phyloP scores from a whole-genome alignment of 2,329 filamentous ascomycete genomes.

The Didymella exigua region DNA sequence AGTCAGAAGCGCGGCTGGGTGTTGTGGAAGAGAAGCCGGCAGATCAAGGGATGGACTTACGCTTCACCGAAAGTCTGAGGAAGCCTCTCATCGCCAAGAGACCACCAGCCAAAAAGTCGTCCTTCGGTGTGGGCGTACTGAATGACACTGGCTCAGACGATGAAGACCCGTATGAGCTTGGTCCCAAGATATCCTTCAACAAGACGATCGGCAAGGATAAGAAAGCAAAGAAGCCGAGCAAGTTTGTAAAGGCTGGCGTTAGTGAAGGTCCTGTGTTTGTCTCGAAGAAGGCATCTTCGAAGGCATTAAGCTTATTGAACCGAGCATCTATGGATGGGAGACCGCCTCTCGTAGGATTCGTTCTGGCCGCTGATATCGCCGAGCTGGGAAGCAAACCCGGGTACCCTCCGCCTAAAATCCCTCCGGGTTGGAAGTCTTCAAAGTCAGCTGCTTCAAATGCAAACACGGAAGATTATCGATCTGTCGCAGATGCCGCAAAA shows the following conservation, averaged over 20 bases:
- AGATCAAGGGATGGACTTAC: conserved; percentile 24
- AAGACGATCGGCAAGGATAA: conserved; percentile 80
- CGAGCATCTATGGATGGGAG: conserved; percentile 83
- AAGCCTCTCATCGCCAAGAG: conserved; percentile 42
- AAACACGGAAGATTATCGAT: conserved; percentile 56
- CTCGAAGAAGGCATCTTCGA: conserved; percentile 64
- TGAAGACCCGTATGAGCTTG: conserved; percentile 91
- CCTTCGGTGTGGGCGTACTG: conserved; percentile 84
- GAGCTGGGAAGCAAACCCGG: conserved; percentile 52
- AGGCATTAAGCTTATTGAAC: conserved; percentile 51
- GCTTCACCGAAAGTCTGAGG: conserved; percentile 31
- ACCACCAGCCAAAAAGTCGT: conserved; percentile 64
- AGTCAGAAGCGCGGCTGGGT: conserved; percentile 62
- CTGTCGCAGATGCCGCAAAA: conserved; percentile 78
- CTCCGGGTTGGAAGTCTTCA: conserved; percentile 74
- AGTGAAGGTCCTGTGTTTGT: conserved; percentile 75
- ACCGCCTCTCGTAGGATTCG: conserved; percentile 78
- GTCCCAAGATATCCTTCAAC: conserved; percentile 88
- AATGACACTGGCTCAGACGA: conserved; percentile 96
- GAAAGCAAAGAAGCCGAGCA: conserved; percentile 64
- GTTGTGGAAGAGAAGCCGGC: conserved; percentile 34
- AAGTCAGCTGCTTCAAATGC: conserved; percentile 33
- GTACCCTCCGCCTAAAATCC: conserved; percentile 71
- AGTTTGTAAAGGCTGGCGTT: conserved; percentile 67
- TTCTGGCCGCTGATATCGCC: conserved; percentile 62